Base-by-base conservation (phyloP, 2,329 filamentous ascomycete species). In the Cercospora berteroae region DNA sequence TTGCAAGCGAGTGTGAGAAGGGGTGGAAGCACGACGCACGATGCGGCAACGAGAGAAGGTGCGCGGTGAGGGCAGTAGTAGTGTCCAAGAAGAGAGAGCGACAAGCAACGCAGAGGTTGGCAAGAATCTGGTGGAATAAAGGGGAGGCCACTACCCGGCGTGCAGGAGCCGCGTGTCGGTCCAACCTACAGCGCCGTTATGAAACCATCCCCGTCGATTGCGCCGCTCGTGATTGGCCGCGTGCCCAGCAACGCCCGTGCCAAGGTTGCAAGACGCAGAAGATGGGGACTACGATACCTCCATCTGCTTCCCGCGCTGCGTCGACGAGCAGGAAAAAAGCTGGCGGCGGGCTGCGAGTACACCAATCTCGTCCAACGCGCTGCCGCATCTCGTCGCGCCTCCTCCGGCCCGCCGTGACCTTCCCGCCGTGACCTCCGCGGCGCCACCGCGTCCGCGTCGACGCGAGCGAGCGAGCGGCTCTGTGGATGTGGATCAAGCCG, bases 21-120 rank as follows among this genome's bases (percentile, higher is more conserved):
- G 25, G 25, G 61, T 57, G 42, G 48, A 65, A 29, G 44, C 60
- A 62, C 61, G 52, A 61, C 66, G 42, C 57, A 64, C 52, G 52
- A 56, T 56, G 52, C 23, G 52, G 29, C 60, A 63, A 58, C 66
- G 66, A 68, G 66, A 62, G 66, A 65, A 68, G 66, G 66, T 62
- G 66, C 66, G 57, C 57, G 66, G 52, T 44, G 50, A 20, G 23
- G 23, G 44, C 13, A 33, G 52, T 36, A 44, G 60, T 59, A 39
- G 58, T 52, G 48, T 27, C 63, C 52, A 55, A 31, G 18, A 36
- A 31, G 64, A 29, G 23, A 25, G 57, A 56, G 13, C 23, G 12
- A n/a, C 25, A 31, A 29, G 52, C 52, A 57, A 50, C 44, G 44
- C 60, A 66, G 59, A 63, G 65, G 57, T 63, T 33, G 55, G 58